Evolutionary conservation across 805 yeast species (phyloP), one percentile per base, ranked within the genome.

Genomic region (Hanseniaspora vineae): DNA sequence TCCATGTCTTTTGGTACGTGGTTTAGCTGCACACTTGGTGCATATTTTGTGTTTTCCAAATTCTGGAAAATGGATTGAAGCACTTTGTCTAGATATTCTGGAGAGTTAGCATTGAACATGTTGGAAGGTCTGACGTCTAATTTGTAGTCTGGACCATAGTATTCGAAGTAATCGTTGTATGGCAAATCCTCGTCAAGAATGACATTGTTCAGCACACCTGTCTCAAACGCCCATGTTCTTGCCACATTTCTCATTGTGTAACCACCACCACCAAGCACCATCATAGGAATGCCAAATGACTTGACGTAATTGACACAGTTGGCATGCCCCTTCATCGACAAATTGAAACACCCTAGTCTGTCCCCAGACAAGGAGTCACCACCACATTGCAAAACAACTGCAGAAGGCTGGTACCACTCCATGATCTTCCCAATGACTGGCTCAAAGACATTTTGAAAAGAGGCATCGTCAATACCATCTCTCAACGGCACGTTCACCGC

Each of bases 221-320:
- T 90, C 65, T 90, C 98, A 63, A 83, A 88, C 56, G 96, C 83
- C 98, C 98, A 90, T 32, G 94, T 74, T 55, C 97, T 72, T 39
- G 94, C 82, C 13, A 90, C 98, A 60, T 90, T 90, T 58, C 97
- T 74, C 61, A 95, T 95, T 2, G 98, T 92, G 65, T 90, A 90
- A 17, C 98, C 98, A 51, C 98, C 98, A 46, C 98, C 98, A 19
- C 98, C 98, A 12, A 90, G 69, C 6, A 89, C 95, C 54, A 90
- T 68, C 76, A 87, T 77, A 10, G 97, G 97, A 35, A 89, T 66
- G 14, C 94, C 94, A 66, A 89, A 89, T 39, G 88, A 78, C 65
- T 87, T 87, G 54, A 89, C 81, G 62, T 74, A 90, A 58, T 81
- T 82, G 31, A 90, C 97, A 68, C 97, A 92, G 63, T 86, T 95